Evolutionary conservation across 1,284 basidiomycete genomes (phyloP).

Genomic region (Ustilago trichophora): DNA sequence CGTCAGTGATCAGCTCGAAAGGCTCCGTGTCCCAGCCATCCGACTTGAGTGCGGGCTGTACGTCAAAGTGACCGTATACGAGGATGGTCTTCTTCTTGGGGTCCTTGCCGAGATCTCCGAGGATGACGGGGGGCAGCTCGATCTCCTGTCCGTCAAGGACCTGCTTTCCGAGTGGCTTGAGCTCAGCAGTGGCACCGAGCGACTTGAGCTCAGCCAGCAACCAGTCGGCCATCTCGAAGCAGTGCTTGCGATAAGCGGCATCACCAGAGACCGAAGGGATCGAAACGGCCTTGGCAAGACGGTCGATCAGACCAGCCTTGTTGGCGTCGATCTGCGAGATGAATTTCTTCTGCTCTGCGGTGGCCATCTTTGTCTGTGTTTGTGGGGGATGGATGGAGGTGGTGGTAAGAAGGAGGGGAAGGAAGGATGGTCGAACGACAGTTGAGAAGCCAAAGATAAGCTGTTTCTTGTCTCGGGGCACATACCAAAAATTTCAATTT

Average conservation of each 20-base stretch:
- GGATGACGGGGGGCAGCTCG: conserved; percentile 84
- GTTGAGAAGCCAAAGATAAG: conserved; percentile 14
- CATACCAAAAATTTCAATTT: conserved; percentile 7
- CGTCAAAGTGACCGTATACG: conserved; percentile 77
- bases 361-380: conserved; percentile 31
- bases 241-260: conserved; percentile 61
- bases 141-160: conserved; percentile 80
- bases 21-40: conserved; percentile 88
- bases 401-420: not conserved
- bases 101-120: conserved; percentile 79
- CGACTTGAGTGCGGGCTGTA: conserved; percentile 72
- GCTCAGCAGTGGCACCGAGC: conserved; percentile 58
- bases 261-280: conserved; percentile 65
- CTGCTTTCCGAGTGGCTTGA: conserved; percentile 74
- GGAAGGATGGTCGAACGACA: not conserved
- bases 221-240: conserved; percentile 65
- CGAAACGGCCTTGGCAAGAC: conserved; percentile 61
- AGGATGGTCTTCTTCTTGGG: conserved; percentile 85
- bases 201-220: conserved; percentile 56
- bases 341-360: conserved; percentile 52
- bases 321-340: conserved; percentile 62
- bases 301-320: conserved; percentile 56
- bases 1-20: conserved; percentile 79
- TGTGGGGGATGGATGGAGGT: not conserved
- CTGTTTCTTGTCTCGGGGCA: not conserved